Conservation (phyloP, 225 moss, liverwort and hornwort species). For the Bryoerythrophyllum caledonicum region DNA sequence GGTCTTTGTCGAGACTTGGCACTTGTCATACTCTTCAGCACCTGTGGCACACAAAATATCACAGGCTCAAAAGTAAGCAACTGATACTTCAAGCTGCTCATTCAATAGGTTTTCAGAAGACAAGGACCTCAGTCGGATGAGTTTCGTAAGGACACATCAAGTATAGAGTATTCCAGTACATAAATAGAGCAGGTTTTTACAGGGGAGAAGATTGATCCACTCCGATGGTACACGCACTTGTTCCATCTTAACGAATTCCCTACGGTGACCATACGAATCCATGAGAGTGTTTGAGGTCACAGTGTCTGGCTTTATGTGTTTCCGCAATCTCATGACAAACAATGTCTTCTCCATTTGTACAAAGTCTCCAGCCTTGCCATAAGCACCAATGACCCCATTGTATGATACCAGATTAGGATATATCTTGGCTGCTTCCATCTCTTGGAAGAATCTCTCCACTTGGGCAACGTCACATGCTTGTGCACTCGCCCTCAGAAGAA, state of each 20-base stretch:
- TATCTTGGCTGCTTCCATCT: slow-evolving; percentile 59
- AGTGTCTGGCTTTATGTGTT: slow-evolving; percentile 70
- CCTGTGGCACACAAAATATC: slow-evolving; percentile 29
- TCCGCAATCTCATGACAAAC: slow-evolving; percentile 63
- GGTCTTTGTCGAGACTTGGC: slow-evolving; percentile 60
- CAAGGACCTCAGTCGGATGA: not conserved
- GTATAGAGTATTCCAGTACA: not conserved
- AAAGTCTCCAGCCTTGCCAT: slow-evolving; percentile 71
- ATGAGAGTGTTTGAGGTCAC: slow-evolving; percentile 89
- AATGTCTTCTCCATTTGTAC: slow-evolving; percentile 76
- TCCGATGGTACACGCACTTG: slow-evolving; percentile 58
- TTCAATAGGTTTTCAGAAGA: not conserved
- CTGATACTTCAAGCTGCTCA: not conserved
- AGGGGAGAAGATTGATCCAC: slow-evolving; percentile 1
- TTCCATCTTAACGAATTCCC: slow-evolving; percentile 87
- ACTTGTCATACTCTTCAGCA: slow-evolving; percentile 62
- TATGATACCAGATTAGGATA: slow-evolving; percentile 67
- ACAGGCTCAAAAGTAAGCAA: too few species aligned
- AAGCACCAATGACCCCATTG: slow-evolving; percentile 90
- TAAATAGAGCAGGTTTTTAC: not conserved
- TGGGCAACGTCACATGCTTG: slow-evolving; percentile 51
- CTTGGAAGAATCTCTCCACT: slow-evolving; percentile 63
- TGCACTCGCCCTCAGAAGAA: slow-evolving; percentile 78
- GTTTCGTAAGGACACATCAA: slow-evolving; percentile 15
- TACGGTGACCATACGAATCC: slow-evolving; percentile 72